Percentiles rank a stretch among this genome's conserved stretches.
Evolutionary conservation across 805 yeast genomes (phyloP).

Genomic region (Candida coleopterorum): DNA sequence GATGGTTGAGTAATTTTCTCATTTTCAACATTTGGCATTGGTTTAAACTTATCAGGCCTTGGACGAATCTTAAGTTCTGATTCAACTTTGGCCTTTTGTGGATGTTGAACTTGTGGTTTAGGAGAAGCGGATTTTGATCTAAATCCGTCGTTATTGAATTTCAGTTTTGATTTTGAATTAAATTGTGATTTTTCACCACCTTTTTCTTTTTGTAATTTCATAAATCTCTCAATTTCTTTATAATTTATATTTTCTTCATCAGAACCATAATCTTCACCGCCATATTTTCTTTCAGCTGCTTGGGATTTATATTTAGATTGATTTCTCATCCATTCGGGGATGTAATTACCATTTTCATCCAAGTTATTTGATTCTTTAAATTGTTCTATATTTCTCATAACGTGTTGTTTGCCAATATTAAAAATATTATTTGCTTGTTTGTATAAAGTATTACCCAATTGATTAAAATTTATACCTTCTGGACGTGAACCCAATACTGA

Average conservation of each 20-base stretch:
- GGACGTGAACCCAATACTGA: constrained; percentile 6
- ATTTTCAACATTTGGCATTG: not conserved
- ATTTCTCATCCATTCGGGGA: constrained; percentile 76
- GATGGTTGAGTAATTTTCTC: not conserved
- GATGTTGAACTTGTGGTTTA: not conserved
- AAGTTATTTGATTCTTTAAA: constrained; percentile 33
- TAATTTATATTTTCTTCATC: constrained; percentile 44
- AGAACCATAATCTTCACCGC: constrained; percentile 42
- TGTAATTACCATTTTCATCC: constrained; percentile 16
- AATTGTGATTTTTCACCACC: constrained; percentile 36
- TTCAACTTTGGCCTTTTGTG: not conserved
- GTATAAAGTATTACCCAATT: constrained; percentile 51
- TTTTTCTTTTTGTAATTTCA: constrained; percentile 32
- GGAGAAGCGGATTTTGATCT: not conserved
- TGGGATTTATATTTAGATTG: constrained; percentile 44
- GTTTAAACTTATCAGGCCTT: not conserved
- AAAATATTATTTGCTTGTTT: constrained; percentile 57
- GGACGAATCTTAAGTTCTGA: not conserved
- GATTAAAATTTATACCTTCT: constrained; percentile 37
- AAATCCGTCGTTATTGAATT: not conserved
- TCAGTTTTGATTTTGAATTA: constrained; percentile 22
- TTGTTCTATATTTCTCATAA: constrained; percentile 59
- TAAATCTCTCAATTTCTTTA: constrained; percentile 36
- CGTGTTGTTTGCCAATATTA: constrained; percentile 54
- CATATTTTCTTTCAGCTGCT: constrained; percentile 28